These are phyloP conservation scores for Pyrus hybrid DNA, from an alignment of 331 rosid species.

Conservation along the genomic window DNA sequence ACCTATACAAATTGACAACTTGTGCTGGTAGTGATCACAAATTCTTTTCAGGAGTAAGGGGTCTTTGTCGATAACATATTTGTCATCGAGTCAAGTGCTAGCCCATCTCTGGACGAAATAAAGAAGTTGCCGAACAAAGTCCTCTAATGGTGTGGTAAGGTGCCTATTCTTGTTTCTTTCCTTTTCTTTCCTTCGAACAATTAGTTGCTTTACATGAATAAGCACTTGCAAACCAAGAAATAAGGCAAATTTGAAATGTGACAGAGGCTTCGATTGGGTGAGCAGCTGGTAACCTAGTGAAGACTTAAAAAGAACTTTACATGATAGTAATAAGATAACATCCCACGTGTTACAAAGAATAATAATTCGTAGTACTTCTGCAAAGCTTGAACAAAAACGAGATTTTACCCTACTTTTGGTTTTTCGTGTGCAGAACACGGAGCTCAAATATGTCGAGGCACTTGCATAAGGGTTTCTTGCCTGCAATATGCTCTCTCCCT, in stretches of 20 bases:
- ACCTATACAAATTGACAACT: neutral
- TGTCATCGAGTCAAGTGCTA: conserved; percentile 33
- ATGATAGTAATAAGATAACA: neutral
- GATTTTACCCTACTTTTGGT: neutral
- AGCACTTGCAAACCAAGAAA: neutral
- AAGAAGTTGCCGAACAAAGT: conserved; percentile 66
- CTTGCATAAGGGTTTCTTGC: conserved; percentile 68
- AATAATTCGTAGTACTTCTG: too few relatives aligned
- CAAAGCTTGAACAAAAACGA: too few relatives aligned
- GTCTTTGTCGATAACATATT: conserved; percentile 56
- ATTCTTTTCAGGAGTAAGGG: conserved; percentile 50
- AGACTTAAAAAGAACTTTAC: neutral
- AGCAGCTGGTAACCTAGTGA: too few relatives aligned
- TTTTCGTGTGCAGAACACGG: conserved; percentile 32
- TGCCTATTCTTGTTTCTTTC: neutral
- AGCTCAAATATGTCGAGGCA: conserved; percentile 78
- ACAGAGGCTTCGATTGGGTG: too few relatives aligned
- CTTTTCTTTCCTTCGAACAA: neutral
- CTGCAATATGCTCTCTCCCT: conserved; percentile 69
- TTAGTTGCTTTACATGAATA: neutral
- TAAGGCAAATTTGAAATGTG: too few relatives aligned
- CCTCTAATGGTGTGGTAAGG: conserved; percentile 86
- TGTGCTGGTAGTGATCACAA: neutral
- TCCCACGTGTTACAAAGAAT: neutral
- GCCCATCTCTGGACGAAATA: conserved; percentile 60